These are phyloP conservation scores for Salix brachista DNA, from an alignment of 345 rosid genomes.

Conservation along the genomic window DNA sequence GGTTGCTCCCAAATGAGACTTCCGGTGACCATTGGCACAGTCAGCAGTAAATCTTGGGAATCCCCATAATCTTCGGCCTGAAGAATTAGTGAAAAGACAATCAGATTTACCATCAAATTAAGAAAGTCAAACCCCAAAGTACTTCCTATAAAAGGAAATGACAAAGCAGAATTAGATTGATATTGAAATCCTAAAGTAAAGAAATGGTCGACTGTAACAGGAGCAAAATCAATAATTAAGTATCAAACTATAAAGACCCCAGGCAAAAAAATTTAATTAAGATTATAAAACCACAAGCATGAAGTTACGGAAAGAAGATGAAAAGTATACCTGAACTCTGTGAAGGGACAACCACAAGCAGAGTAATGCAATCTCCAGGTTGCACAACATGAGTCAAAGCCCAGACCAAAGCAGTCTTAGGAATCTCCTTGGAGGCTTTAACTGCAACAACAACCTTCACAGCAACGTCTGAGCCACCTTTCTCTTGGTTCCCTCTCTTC, in stretches of 20 bases:
- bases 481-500: constrained; percentile 54
- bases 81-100: constrained; percentile 9
- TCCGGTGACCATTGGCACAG: constrained; percentile 80
- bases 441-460: constrained; percentile 90
- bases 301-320: constrained; percentile 2
- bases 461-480: constrained; percentile 43
- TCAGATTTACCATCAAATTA: background rate
- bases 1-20: constrained; percentile 58
- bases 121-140: background rate
- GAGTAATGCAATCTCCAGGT: constrained; percentile 89
- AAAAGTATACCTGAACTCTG: constrained; percentile 54
- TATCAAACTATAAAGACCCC: background rate
- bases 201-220: background rate
- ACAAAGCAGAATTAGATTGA: background rate
- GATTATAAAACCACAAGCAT: background rate
- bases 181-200: background rate
- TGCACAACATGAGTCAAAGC: constrained; percentile 97
- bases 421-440: constrained; percentile 92
- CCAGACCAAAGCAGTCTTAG: constrained; percentile 91
- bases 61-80: constrained; percentile 85
- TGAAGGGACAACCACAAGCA: constrained; percentile 80
- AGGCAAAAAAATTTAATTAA: background rate
- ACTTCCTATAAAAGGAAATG: background rate
- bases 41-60: constrained; percentile 88
- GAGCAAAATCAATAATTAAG: background rate